A percentile compares a stretch with the other conserved stretches of the same genome.
Conservation (phyloP, 768 basidiomycete genomes). For the Fibroporia radiculosa region DNA sequence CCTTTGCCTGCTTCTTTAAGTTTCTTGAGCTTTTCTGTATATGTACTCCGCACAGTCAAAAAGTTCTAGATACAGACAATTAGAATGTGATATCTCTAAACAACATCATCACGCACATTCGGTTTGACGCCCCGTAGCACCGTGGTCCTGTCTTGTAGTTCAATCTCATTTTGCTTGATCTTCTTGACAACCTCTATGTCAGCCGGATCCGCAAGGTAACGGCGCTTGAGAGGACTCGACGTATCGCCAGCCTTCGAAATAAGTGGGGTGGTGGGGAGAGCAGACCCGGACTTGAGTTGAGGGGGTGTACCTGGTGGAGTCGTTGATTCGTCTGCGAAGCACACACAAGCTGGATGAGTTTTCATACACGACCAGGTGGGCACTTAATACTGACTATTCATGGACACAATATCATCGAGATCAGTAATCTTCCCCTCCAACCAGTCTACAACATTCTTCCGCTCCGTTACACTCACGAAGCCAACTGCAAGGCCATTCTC, state of each 20-base stretch:
- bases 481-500: constrained; percentile 66
- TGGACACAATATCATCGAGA: constrained; percentile 44
- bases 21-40: constrained; percentile 73
- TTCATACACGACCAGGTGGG: neutral
- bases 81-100: neutral
- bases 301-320: constrained; percentile 56
- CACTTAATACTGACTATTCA: constrained; percentile 37
- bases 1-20: constrained; percentile 59
- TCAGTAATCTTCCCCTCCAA: constrained; percentile 51
- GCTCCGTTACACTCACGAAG: constrained; percentile 81
- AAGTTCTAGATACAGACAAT: constrained; percentile 63
- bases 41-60: constrained; percentile 52
- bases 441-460: constrained; percentile 83
- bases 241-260: constrained; percentile 20
- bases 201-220: constrained; percentile 68
- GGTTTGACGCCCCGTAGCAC: constrained; percentile 78
- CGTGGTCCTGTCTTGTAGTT: constrained; percentile 74
- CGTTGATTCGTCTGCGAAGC: constrained; percentile 36
- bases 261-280: constrained; percentile 12
- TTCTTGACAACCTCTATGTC: constrained; percentile 86
- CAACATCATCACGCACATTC: constrained; percentile 47
- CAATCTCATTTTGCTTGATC: constrained; percentile 69
- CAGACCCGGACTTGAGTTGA: constrained; percentile 12
- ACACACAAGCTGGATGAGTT: neutral
- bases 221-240: constrained; percentile 53